Conservation (phyloP, 2,329 filamentous ascomycete genomes). For the Aspergillus aculeatinus region DNA sequence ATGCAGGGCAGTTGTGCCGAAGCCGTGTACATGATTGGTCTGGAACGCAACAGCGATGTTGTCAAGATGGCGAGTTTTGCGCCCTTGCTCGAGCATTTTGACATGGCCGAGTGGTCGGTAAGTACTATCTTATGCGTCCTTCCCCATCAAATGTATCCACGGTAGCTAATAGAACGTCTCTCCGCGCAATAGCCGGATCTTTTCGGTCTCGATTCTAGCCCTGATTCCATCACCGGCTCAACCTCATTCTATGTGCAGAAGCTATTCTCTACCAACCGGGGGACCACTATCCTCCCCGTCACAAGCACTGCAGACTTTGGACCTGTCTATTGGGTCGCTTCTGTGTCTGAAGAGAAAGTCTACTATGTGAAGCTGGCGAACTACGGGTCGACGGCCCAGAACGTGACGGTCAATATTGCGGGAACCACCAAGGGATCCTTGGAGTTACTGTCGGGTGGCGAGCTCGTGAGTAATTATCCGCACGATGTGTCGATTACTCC, state of each 20-base stretch:
- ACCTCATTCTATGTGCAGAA: neutral
- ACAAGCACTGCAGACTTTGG: neutral
- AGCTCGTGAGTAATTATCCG: neutral
- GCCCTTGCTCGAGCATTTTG: conserved; percentile 29
- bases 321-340: neutral
- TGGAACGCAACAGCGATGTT: conserved; percentile 32
- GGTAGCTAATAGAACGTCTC: neutral
- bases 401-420: neutral
- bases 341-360: neutral
- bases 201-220: neutral
- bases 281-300: neutral
- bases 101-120: conserved; percentile 32
- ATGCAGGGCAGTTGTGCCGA: neutral
- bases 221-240: neutral
- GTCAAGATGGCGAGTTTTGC: conserved; percentile 33
- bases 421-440: neutral
- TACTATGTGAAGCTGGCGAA: neutral
- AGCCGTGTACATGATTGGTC: conserved; percentile 42
- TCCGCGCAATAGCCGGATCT: neutral
- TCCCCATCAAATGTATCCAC: neutral
- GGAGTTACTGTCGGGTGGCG: neutral
- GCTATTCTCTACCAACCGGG: neutral
- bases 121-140: neutral
- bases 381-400: neutral
- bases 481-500: neutral